Conservation (phyloP, 2,329 filamentous ascomycete genomes). For the Aspergillus neoniger region DNA sequence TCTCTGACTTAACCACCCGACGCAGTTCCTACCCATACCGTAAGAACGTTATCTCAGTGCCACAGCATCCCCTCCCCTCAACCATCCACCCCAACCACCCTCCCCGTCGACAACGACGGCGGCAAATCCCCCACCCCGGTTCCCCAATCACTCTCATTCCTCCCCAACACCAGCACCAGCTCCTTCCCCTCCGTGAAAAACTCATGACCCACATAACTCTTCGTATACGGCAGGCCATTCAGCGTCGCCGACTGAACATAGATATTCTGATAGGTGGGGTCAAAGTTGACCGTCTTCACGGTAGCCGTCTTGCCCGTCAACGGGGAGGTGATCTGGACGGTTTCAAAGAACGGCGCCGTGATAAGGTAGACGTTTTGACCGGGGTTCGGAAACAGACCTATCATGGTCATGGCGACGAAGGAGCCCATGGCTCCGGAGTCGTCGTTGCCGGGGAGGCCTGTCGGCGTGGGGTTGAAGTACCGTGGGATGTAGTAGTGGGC, state of each 20-base stretch:
- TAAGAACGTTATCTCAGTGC: no score
- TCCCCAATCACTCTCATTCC: slow-evolving; percentile 66
- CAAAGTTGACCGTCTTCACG: slow-evolving; percentile 61
- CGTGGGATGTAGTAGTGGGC: slow-evolving; percentile 65
- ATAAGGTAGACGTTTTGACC: slow-evolving; percentile 71
- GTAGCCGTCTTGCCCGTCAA: slow-evolving; percentile 62
- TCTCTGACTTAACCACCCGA: no score
- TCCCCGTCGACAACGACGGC: slow-evolving; percentile 50
- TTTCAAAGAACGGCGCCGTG: slow-evolving; percentile 65
- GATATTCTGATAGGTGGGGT: slow-evolving; percentile 56
- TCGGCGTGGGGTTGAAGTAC: slow-evolving; percentile 59
- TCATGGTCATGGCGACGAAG: slow-evolving; percentile 66
- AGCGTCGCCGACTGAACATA: slow-evolving; percentile 69
- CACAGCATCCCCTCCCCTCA: not conserved
- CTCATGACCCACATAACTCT: slow-evolving; percentile 67
- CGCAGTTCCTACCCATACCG: no score
- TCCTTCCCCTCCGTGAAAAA: slow-evolving; percentile 68
- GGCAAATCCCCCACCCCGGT: slow-evolving; percentile 61
- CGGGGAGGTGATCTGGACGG: slow-evolving; percentile 59
- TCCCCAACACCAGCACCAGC: slow-evolving; percentile 64
- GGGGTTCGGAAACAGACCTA: slow-evolving; percentile 68
- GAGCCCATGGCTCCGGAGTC: slow-evolving; percentile 70
- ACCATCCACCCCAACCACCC: not conserved
- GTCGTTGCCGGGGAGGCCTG: slow-evolving; percentile 68
- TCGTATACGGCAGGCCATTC: slow-evolving; percentile 60